Base-by-base conservation (phyloP, 148 eudicot species). In the Camellia lanceoleosa region DNA sequence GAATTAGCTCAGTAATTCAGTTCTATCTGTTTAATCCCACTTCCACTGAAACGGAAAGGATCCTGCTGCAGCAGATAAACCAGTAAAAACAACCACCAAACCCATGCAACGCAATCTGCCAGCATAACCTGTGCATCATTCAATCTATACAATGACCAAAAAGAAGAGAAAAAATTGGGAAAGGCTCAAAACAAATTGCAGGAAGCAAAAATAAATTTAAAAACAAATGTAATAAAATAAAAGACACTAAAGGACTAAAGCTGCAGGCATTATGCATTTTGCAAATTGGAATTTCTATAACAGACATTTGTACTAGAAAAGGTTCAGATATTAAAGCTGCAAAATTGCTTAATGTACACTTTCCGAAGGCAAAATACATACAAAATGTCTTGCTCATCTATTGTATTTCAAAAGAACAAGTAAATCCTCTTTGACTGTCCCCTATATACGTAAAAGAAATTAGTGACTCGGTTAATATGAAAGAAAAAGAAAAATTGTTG, bases 381-480 rank as follows among this genome's bases (percentile, higher is more conserved):
- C 81, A 82, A 66, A 79, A 43, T 56, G 81, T 78, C 42, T 68
- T 38, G 73, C 61, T 68, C 76, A 65, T 64, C 51, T 58, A 55
- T 63, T 23, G 41, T 64, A 51, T 79, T n/a, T 44, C 67, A 79
- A 15, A 71, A 6, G 55, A 79, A 55, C 54, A 44, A 46, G 75
- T 69, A 79, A 79, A 41, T 54, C 38, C 68, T 55, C 47, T 69
- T 70, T 44, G 69, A 80, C 79, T 71, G 78, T 84, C 87, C 71
- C 73, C 80, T 84, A 88, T 84, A 83, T 79, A 72, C 51, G 80
- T 83, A 80, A 85, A 69, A 76, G 68, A 85, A 85, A 84, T 70
- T 61, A 86, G 75, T 81, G 72, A 80, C 81, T 84, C 78, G 79
- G 73, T 78, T 67, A 75, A 72, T 69, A 80, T 78, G 58, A 66